Evolutionary conservation across 768 basidiomycete species (phyloP), one percentile per base, ranked within the genome.

Genomic region (Ramaria rubella): DNA sequence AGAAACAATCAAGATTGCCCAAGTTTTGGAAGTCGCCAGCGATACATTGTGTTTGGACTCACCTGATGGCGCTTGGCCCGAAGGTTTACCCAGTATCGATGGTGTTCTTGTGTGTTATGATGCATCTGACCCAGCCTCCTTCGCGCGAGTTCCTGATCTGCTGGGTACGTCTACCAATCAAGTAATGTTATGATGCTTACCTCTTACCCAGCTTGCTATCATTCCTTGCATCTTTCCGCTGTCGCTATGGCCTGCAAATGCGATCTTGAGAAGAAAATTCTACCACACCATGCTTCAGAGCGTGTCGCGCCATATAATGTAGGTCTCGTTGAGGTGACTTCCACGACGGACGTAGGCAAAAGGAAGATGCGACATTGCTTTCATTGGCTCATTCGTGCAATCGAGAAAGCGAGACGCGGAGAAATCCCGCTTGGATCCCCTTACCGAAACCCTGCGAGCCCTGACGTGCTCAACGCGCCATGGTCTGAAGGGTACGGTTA

Each of bases 41-140:
- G 57, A 49, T 38, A 26, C 33, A 17, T 30, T 55, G 14, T 24
- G 27, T 45, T 33, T 58, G 9, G 49, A 58, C n/a, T 51, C 55
- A 17, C 44, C 48, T 12, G 38, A 36, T 45, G 53, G 52, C 12
- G 44, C 63, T 8, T 82, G 82, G 77, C 80, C 86, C 6, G 73
- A 77, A 27, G 73, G 72, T 4, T 71, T 82, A 23, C 84, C 86
- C 19, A 67, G 69, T 17, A 74, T 91, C 50, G 85, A 93, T 60
- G 95, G 87, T 0, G 81, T 86, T 14, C 79, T 96, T 52, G 75
- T 96, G 24, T 96, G 93, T 65, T 96, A 94, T 68, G 89, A 94
- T 70, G 80, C 85, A 9, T 79, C 82, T 1, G 74, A 81, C 57
- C 66, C 67, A 55, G 68, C 72, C 1, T 91, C 91, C 21, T 85